These are phyloP conservation scores for Astrothelium macrocarpum DNA, from an alignment of 495 filamentous ascomycete species.

Conservation along the genomic window DNA sequence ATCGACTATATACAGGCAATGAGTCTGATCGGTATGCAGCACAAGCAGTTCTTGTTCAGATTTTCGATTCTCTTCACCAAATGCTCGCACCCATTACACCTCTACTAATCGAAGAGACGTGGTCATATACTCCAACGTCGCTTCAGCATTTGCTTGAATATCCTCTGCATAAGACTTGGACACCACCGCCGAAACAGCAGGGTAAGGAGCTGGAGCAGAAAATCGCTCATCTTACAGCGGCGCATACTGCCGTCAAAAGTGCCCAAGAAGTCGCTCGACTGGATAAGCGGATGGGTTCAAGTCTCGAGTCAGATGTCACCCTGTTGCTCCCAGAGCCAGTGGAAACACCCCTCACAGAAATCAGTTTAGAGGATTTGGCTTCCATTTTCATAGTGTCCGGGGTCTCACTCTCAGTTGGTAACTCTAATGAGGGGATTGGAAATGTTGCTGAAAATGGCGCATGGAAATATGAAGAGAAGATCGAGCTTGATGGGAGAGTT, in stretches of 20 bases:
- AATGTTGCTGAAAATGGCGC: background rate
- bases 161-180: background rate
- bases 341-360: conserved; percentile 17
- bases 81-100: conserved; percentile 77
- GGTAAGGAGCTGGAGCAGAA: conserved; percentile 34
- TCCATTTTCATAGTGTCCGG: conserved; percentile 69
- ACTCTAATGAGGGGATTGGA: background rate
- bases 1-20: conserved; percentile 73
- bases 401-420: conserved; percentile 40
- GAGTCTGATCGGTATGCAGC: conserved; percentile 45
- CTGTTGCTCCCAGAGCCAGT: conserved; percentile 20
- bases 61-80: conserved; percentile 60
- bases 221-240: conserved; percentile 23
- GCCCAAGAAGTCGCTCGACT: conserved; percentile 58
- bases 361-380: conserved; percentile 48
- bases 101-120: conserved; percentile 77
- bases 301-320: conserved; percentile 59
- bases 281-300: conserved; percentile 60
- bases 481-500: conserved; percentile 34
- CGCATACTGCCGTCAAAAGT: conserved; percentile 48
- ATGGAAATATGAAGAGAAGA: conserved; percentile 31
- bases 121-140: conserved; percentile 59
- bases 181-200: background rate
- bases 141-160: conserved; percentile 38
- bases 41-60: conserved; percentile 59